phyloP scores from a whole-genome alignment of 2,329 filamentous ascomycete genomes.

The Claviceps sp. region DNA sequence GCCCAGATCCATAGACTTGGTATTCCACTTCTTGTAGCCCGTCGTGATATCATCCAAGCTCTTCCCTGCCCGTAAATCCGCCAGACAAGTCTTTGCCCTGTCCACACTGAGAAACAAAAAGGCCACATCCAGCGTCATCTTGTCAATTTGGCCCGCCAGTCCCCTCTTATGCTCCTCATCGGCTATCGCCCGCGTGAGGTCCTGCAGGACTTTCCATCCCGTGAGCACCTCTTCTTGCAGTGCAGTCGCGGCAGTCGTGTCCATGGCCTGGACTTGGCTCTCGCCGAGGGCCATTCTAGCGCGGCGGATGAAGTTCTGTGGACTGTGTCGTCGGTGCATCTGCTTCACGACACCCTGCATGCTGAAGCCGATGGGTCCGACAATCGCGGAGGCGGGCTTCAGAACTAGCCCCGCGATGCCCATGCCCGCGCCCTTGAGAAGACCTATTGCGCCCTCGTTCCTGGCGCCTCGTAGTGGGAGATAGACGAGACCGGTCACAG shows the following conservation, averaged over 20 bases:
- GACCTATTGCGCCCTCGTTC: slow-evolving; percentile 32
- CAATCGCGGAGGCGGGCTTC: slow-evolving; percentile 48
- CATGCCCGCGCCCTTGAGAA: slow-evolving; percentile 44
- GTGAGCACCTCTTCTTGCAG: slow-evolving; percentile 15
- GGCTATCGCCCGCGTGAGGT: slow-evolving; percentile 16
- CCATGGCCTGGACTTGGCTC: slow-evolving; percentile 26
- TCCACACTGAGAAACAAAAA: slow-evolving; percentile 35
- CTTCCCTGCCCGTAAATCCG: slow-evolving; percentile 31
- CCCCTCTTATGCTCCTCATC: slow-evolving; percentile 23
- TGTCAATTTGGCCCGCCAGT: slow-evolving; percentile 22
- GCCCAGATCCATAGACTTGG: slow-evolving; percentile 2
- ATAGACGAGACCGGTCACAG: slow-evolving; percentile 46
- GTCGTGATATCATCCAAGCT: slow-evolving; percentile 13
- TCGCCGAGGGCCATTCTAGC: slow-evolving; percentile 47
- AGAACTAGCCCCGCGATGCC: slow-evolving; percentile 50
- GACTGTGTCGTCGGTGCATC: slow-evolving; percentile 36
- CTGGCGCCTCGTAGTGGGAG: slow-evolving; percentile 45
- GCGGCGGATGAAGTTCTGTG: slow-evolving; percentile 38
- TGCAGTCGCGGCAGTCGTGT: slow-evolving; percentile 18
- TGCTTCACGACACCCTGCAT: slow-evolving; percentile 53
- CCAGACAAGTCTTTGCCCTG: slow-evolving; percentile 30
- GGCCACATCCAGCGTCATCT: slow-evolving; percentile 14
- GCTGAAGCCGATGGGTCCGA: slow-evolving; percentile 48
- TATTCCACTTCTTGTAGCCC: slow-evolving; percentile 4
- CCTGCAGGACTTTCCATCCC: slow-evolving; percentile 20